Evolutionary conservation across 2,329 filamentous ascomycete genomes (phyloP).

Genomic region (Huntiella abstrusa): DNA sequence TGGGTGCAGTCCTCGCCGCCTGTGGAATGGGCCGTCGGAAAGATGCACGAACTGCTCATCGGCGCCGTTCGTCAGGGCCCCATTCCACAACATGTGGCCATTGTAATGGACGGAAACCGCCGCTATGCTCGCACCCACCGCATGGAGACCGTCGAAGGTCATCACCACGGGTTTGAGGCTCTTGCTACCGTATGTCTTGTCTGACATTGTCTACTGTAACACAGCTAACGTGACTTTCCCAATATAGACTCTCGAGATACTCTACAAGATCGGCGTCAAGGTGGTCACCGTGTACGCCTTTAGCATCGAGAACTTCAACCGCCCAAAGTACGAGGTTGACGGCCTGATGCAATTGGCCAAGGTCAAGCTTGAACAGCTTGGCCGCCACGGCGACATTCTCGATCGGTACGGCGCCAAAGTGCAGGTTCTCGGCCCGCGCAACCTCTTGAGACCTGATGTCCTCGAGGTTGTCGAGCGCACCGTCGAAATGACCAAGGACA

Average conservation of each 20-base stretch:
- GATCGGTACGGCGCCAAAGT: slow-evolving; percentile 84
- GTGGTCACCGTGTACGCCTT: slow-evolving; percentile 97
- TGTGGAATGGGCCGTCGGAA: slow-evolving; percentile 69
- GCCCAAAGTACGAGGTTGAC: slow-evolving; percentile 89
- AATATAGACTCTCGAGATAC: slow-evolving; percentile 75
- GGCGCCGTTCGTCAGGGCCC: slow-evolving; percentile 77
- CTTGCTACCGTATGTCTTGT: slow-evolving; percentile 36
- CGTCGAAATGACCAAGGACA: slow-evolving; percentile 69
- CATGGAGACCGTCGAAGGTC: slow-evolving; percentile 91
- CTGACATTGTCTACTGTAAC: background rate
- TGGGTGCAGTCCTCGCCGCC: slow-evolving; percentile 82
- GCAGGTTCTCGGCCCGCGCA: slow-evolving; percentile 65
- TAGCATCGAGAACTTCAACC: slow-evolving; percentile 97
- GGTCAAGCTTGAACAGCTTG: slow-evolving; percentile 77
- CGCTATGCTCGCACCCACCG: slow-evolving; percentile 77
- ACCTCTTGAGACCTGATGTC: slow-evolving; percentile 72
- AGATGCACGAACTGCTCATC: slow-evolving; percentile 68
- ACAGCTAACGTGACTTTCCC: background rate
- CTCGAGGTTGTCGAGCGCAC: slow-evolving; percentile 74
- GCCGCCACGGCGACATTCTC: slow-evolving; percentile 80
- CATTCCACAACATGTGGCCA: slow-evolving; percentile 89
- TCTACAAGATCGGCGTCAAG: slow-evolving; percentile 93
- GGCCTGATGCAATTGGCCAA: slow-evolving; percentile 96
- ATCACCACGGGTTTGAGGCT: slow-evolving; percentile 89
- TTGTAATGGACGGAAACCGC: slow-evolving; percentile 97